A percentile compares a stretch with the other conserved stretches of the same genome.
Evolutionary conservation across 768 basidiomycete genomes (phyloP).

Genomic region (Suillus cothurnatus): DNA sequence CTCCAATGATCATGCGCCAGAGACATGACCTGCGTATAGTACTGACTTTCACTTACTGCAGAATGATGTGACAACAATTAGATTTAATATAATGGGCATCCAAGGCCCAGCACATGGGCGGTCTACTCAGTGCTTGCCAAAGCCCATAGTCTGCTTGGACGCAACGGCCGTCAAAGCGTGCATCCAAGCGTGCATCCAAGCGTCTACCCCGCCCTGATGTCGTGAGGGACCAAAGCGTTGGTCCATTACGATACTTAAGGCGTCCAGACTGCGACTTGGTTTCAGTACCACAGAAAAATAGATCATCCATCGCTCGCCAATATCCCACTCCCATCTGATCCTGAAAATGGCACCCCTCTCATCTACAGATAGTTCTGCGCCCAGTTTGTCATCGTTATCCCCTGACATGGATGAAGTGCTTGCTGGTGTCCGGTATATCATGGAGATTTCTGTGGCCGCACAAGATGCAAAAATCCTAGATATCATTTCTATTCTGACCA

Average conservation of each 20-base stretch:
- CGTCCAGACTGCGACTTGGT: neutral
- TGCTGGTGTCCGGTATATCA: neutral
- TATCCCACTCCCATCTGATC: neutral
- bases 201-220: neutral
- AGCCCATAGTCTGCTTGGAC: neutral
- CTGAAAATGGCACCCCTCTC: neutral
- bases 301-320: neutral
- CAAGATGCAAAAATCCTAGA: neutral
- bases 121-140: neutral
- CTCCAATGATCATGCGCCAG: too few relatives aligned
- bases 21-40: too few relatives aligned
- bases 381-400: neutral
- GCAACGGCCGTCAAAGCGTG: neutral
- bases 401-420: neutral
- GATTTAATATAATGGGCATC: neutral
- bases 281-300: neutral
- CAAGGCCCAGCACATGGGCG: neutral
- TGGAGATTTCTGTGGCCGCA: neutral
- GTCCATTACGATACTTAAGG: neutral
- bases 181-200: conserved; percentile 2
- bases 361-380: neutral
- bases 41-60: neutral
- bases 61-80: neutral
- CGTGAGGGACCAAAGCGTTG: neutral
- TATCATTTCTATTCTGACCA: neutral